A percentile compares a stretch with the other conserved stretches of the same genome.
phyloP scores from a whole-genome alignment of 176 grass and related monocot genomes.

The Pontederia paniculata region DNA sequence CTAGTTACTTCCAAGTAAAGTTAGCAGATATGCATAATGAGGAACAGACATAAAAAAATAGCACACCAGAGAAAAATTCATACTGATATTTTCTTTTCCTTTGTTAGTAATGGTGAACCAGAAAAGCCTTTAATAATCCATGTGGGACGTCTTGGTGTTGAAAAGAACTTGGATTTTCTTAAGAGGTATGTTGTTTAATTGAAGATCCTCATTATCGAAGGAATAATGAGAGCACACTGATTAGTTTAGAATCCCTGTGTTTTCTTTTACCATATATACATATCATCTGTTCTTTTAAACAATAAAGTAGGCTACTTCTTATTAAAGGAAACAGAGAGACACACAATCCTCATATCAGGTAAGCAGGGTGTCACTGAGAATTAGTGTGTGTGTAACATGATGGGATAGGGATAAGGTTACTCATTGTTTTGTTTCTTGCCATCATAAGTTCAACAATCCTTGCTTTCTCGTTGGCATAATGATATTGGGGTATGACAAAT shows the following conservation, averaged over 20 bases:
- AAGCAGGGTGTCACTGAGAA: too few relatives aligned
- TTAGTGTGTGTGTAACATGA: too few relatives aligned
- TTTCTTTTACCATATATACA: too few relatives aligned
- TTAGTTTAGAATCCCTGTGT: too few relatives aligned
- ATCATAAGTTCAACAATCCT: too few relatives aligned
- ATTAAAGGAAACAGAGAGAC: too few relatives aligned
- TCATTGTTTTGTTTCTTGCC: too few relatives aligned
- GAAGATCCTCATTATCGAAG: not conserved
- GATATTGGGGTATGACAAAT: too few relatives aligned
- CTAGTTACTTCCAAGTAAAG: not conserved
- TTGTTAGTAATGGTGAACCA: constrained; percentile 64
- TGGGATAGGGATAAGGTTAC: too few relatives aligned
- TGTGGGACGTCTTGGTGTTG: constrained; percentile 84
- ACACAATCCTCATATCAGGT: too few relatives aligned
- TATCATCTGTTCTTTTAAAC: not conserved
- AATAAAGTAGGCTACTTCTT: constrained; percentile 3
- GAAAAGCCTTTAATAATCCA: constrained; percentile 92
- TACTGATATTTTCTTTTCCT: constrained; percentile 15
- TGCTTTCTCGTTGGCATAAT: too few relatives aligned
- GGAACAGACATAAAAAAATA: constrained; percentile 1
- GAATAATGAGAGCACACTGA: not conserved
- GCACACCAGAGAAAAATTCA: constrained; percentile 12
- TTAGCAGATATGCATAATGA: not conserved
- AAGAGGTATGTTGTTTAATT: constrained; percentile 44
- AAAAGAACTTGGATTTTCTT: constrained; percentile 98